A percentile compares a stretch with the other conserved stretches of the same genome.
Conservation (phyloP, 2,329 filamentous ascomycete species). For the Pleomassaria siparia region DNA sequence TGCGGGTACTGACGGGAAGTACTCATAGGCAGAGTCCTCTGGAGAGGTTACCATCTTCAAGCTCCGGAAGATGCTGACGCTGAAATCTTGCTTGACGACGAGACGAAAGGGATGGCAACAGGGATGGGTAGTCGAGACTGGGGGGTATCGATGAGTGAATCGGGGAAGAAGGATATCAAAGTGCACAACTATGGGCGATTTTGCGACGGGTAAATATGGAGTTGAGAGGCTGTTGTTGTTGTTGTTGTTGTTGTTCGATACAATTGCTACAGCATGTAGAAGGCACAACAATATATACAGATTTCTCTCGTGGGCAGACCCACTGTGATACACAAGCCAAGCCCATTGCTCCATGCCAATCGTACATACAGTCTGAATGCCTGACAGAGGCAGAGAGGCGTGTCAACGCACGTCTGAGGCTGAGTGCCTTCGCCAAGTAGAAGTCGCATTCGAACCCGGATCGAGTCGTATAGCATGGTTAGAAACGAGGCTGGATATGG, state of each 20-base stretch:
- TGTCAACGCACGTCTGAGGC: background rate
- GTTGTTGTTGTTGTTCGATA: too few relatives aligned
- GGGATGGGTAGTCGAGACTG: too few relatives aligned
- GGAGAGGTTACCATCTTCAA: background rate
- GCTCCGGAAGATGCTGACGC: too few relatives aligned
- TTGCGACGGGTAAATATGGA: too few relatives aligned
- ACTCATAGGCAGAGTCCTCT: background rate
- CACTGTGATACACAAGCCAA: background rate
- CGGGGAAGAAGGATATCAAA: too few relatives aligned
- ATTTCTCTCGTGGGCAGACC: background rate
- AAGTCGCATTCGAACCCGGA: background rate
- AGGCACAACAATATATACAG: background rate
- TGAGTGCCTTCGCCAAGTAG: background rate
- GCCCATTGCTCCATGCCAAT: background rate
- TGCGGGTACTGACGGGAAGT: slow-evolving; percentile 5
- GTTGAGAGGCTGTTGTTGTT: too few relatives aligned
- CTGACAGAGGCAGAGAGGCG: background rate
- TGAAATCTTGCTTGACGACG: too few relatives aligned
- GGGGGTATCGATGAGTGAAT: too few relatives aligned
- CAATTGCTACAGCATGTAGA: too few relatives aligned
- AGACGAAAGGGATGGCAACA: too few relatives aligned
- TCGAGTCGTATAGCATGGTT: background rate
- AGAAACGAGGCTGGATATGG: too few relatives aligned
- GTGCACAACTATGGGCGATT: too few relatives aligned
- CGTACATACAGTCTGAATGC: background rate